Evolutionary conservation across 805 yeast genomes (phyloP).

Genomic region (Nematodospora valgi): DNA sequence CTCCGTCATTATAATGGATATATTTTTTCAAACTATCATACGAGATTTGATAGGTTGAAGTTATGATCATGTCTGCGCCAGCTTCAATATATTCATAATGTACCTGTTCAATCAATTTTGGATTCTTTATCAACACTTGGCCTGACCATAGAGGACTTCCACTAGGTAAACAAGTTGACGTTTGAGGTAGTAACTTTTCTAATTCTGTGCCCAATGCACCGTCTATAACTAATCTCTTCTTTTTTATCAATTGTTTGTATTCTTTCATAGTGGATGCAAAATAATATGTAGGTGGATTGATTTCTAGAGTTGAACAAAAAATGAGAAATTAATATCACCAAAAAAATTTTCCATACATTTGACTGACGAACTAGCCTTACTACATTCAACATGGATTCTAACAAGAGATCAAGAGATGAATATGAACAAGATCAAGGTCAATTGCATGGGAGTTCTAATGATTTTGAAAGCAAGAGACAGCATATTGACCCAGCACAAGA

Average conservation of each 20-base stretch:
- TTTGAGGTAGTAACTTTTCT: slow-evolving; percentile 42
- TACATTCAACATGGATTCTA: slow-evolving; percentile 10
- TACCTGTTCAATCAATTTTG: slow-evolving; percentile 42
- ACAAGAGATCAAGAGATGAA: slow-evolving; percentile 30
- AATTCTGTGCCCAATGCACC: slow-evolving; percentile 69
- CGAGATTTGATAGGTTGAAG: slow-evolving; percentile 63
- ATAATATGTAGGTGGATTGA: neutral
- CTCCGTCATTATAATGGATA: slow-evolving; percentile 15
- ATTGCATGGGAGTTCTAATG: slow-evolving; percentile 6
- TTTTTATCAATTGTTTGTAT: neutral
- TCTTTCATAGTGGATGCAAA: slow-evolving; percentile 7
- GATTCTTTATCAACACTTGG: slow-evolving; percentile 42
- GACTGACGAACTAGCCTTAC: no score
- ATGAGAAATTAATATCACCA: slow-evolving; percentile 2
- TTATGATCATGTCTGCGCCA: slow-evolving; percentile 54
- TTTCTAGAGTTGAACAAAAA: neutral
- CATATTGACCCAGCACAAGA: slow-evolving; percentile 40
- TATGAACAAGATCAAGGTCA: slow-evolving; percentile 19
- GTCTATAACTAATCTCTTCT: slow-evolving; percentile 31
- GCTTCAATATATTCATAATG: slow-evolving; percentile 48
- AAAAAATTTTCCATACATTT: no score
- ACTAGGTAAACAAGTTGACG: slow-evolving; percentile 18
- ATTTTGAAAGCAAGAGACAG: slow-evolving; percentile 26
- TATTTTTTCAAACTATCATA: slow-evolving; percentile 32
- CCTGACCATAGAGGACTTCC: slow-evolving; percentile 62